phyloP scores from a whole-genome alignment of 2,329 filamentous ascomycete species.

The Thelonectria discophora region DNA sequence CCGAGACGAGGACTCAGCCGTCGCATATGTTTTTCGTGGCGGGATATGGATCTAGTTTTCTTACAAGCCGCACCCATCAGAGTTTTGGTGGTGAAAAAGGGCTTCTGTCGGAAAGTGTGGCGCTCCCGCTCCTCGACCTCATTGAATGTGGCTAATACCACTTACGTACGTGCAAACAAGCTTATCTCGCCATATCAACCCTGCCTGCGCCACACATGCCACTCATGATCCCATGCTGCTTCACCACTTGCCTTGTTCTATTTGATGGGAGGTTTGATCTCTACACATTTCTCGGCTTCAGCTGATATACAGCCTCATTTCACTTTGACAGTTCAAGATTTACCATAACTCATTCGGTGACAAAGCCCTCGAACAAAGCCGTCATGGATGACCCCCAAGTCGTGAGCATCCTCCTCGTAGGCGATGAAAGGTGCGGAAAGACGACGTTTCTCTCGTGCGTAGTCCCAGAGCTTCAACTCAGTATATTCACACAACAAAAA shows the following conservation, averaged over 20 bases:
- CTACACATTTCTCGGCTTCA: constrained; percentile 11
- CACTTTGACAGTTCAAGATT: neutral
- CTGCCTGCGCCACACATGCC: constrained; percentile 8
- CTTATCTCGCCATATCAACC: constrained; percentile 2
- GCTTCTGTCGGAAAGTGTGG: constrained; percentile 36
- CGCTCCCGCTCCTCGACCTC: constrained; percentile 9
- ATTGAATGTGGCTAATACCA: constrained; percentile 35
- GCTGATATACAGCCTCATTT: neutral
- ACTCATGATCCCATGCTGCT: neutral
- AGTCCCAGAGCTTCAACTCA: constrained; percentile 17
- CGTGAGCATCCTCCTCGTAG: constrained; percentile 65
- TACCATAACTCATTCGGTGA: neutral
- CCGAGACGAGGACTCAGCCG: constrained; percentile 38
- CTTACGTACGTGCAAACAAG: constrained; percentile 32
- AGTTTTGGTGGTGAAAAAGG: constrained; percentile 35
- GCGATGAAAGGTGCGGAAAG: constrained; percentile 68
- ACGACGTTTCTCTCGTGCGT: constrained; percentile 69
- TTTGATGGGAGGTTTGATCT: constrained; percentile 4
- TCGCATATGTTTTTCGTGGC: constrained; percentile 43
- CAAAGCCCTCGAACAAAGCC: neutral
- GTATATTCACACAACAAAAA: constrained; percentile 12
- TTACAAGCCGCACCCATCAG: constrained; percentile 38
- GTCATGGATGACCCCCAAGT: constrained; percentile 58
- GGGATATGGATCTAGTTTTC: constrained; percentile 35
- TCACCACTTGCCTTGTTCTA: neutral